A percentile compares a stretch with the other conserved stretches of the same genome.
phyloP scores from a whole-genome alignment of 2,329 filamentous ascomycete species.

The Venturia aucupariae region DNA sequence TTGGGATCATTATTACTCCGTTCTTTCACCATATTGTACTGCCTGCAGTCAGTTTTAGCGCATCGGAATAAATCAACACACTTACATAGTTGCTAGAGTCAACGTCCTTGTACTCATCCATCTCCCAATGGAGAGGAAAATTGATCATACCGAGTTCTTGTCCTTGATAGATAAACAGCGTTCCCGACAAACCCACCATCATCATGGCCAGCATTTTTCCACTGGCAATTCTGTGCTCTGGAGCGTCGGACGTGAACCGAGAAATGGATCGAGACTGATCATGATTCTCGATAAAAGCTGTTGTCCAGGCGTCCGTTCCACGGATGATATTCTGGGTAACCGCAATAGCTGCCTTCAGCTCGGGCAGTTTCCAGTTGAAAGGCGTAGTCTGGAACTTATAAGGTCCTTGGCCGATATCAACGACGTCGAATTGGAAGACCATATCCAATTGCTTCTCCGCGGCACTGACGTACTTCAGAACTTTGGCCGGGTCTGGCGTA shows the following conservation, averaged over 20 bases:
- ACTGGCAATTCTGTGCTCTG: constrained; percentile 33
- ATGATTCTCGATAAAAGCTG: constrained; percentile 55
- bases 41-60: constrained; percentile 14
- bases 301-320: constrained; percentile 43
- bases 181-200: constrained; percentile 41
- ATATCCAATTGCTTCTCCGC: constrained; percentile 54
- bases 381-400: constrained; percentile 14
- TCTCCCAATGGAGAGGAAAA: constrained; percentile 39
- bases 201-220: constrained; percentile 48
- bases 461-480: constrained; percentile 51
- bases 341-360: constrained; percentile 12
- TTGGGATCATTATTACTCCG: constrained; percentile 22
- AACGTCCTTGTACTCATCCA: constrained; percentile 56
- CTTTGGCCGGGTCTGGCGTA: constrained; percentile 48
- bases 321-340: constrained; percentile 36
- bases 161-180: constrained; percentile 51
- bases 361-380: constrained; percentile 11
- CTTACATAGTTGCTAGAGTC: constrained; percentile 39
- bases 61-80: constrained; percentile 20
- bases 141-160: constrained; percentile 55
- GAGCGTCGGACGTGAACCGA: constrained; percentile 41
- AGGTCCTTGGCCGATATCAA: constrained; percentile 32
- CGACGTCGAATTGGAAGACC: constrained; percentile 60
- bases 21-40: constrained; percentile 18
- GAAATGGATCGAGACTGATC: constrained; percentile 50